phyloP scores from a whole-genome alignment of 106 monocot genomes.

The Dendrobium nobile region DNA sequence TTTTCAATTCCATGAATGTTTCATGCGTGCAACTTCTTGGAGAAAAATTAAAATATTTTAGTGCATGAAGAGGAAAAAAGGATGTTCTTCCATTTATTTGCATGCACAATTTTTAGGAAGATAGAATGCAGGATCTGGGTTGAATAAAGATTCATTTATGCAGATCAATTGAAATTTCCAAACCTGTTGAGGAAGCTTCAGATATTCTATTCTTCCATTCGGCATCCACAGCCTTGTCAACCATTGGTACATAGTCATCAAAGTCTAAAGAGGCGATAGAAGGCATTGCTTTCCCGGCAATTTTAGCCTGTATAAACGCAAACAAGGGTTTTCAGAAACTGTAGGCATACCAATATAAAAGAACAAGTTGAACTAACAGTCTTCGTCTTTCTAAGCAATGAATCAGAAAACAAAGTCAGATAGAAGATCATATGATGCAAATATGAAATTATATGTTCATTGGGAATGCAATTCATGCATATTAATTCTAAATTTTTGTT shows the following conservation, averaged over 20 bases:
- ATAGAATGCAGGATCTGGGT: background rate
- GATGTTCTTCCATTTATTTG: background rate
- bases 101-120: background rate
- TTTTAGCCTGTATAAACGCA: constrained; percentile 9
- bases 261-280: background rate
- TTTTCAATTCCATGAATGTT: background rate
- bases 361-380: background rate
- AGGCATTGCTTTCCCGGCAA: background rate
- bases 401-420: background rate
- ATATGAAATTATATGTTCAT: too few relatives aligned
- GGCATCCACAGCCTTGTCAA: constrained; percentile 20
- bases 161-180: background rate
- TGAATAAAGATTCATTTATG: background rate
- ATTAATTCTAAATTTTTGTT: too few relatives aligned
- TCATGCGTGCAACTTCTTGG: background rate
- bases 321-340: background rate
- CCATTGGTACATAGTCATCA: constrained; percentile 8
- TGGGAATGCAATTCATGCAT: too few relatives aligned
- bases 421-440: background rate
- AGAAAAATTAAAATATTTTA: background rate
- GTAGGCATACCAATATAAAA: background rate
- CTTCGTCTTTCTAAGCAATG: background rate
- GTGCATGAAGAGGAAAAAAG: background rate
- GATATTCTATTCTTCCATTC: constrained; percentile 17
- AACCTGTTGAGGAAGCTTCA: constrained; percentile 2